These are phyloP conservation scores for Agrostemma githago DNA, from an alignment of 148 eudicot species.

Conservation along the genomic window DNA sequence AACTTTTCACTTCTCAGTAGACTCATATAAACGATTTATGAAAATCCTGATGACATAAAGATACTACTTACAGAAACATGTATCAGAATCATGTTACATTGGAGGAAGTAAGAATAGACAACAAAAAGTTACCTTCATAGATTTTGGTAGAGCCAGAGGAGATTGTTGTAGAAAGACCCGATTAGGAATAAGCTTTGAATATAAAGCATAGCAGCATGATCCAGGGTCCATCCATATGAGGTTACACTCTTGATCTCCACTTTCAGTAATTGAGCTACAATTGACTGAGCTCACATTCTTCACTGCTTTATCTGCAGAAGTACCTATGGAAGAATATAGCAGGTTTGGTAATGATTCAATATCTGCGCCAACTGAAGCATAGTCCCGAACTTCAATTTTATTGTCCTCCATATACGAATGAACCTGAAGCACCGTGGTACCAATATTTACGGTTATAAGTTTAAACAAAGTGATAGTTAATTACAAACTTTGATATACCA, in stretches of 20 bases:
- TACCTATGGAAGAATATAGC: slow-evolving; percentile 34
- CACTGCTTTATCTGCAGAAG: too few relatives aligned
- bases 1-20: too few relatives aligned
- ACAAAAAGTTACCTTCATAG: slow-evolving; percentile 59
- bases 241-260: slow-evolving; percentile 32
- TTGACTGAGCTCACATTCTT: neutral
- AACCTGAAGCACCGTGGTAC: slow-evolving; percentile 35
- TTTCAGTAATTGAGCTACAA: slow-evolving; percentile 28
- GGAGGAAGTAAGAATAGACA: neutral
- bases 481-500: neutral
- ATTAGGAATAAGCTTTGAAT: slow-evolving; percentile 57
- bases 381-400: slow-evolving; percentile 75
- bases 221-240: slow-evolving; percentile 77
- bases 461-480: neutral
- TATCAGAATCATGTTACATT: neutral
- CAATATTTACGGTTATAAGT: neutral
- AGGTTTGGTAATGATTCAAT: slow-evolving; percentile 58
- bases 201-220: slow-evolving; percentile 87
- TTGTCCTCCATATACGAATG: slow-evolving; percentile 55
- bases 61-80: neutral
- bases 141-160: slow-evolving; percentile 87
- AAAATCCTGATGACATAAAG: too few relatives aligned
- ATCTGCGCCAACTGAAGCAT: slow-evolving; percentile 63
- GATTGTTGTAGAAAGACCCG: slow-evolving; percentile 72
- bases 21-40: too few relatives aligned